phyloP scores from a whole-genome alignment of 73 alveolate species.

The Tetrahymena thermophila region DNA sequence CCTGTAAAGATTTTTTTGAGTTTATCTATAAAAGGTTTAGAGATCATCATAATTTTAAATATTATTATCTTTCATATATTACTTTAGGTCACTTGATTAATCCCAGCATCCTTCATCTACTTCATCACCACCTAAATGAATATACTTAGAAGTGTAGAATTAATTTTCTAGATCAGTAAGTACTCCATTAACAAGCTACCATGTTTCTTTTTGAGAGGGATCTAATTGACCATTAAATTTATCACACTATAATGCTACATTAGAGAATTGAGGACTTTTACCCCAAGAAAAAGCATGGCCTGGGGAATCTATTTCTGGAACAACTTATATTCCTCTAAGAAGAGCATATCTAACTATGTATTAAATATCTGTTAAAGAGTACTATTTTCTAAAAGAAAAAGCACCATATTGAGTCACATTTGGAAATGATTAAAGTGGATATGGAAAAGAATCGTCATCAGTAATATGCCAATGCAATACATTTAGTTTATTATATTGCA shows the following conservation, averaged over 20 bases:
- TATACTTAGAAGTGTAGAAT: neutral
- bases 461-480: constrained; percentile 80
- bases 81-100: neutral
- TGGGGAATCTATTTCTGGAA: constrained; percentile 85
- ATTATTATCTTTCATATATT: neutral
- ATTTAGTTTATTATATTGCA: constrained; percentile 57
- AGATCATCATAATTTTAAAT: constrained; percentile 16
- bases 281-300: constrained; percentile 58
- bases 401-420: constrained; percentile 56
- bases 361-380: constrained; percentile 47
- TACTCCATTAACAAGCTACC: neutral
- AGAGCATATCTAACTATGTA: constrained; percentile 61
- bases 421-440: constrained; percentile 53
- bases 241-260: neutral
- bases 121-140: constrained; percentile 44
- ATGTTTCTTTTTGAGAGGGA: constrained; percentile 13
- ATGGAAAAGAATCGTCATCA: constrained; percentile 77
- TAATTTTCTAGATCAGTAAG: neutral
- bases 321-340: constrained; percentile 53
- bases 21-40: neutral
- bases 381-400: constrained; percentile 47
- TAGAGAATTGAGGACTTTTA: neutral
- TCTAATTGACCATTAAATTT: constrained; percentile 22
- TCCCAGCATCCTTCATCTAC: constrained; percentile 4
- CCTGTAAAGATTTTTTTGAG: neutral